phyloP scores from a whole-genome alignment of 208 protist genomes.

The Leishmania mexicana region DNA sequence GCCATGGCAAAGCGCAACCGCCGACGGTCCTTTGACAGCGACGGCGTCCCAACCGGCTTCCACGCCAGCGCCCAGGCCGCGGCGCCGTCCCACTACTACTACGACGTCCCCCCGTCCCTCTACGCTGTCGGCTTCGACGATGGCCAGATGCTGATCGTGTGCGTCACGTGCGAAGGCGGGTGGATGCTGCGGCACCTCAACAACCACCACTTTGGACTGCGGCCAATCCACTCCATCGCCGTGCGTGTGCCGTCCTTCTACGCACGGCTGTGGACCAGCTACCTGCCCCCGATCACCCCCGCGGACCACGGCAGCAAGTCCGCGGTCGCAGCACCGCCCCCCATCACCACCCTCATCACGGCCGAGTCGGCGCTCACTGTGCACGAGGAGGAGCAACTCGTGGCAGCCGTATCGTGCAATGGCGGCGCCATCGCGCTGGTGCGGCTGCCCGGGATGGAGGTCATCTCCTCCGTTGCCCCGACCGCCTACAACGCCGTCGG shows the following conservation, averaged over 20 bases:
- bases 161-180: slow-evolving; percentile 55
- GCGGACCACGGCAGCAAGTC: background rate
- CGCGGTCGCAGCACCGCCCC: background rate
- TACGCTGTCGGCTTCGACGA: slow-evolving; percentile 84
- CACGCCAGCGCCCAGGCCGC: background rate
- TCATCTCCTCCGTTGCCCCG: slow-evolving; percentile 42
- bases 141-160: slow-evolving; percentile 72
- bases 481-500: slow-evolving; percentile 76
- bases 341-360: slow-evolving; percentile 35
- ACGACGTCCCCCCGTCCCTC: slow-evolving; percentile 52
- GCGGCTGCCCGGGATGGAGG: slow-evolving; percentile 54
- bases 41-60: slow-evolving; percentile 18
- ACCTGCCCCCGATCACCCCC: slow-evolving; percentile 20
- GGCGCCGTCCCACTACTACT: slow-evolving; percentile 35
- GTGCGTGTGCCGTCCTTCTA: slow-evolving; percentile 67
- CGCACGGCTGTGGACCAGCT: slow-evolving; percentile 59
- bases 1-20: slow-evolving; percentile 44
- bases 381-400: slow-evolving; percentile 53
- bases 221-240: slow-evolving; percentile 57
- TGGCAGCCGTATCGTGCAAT: slow-evolving; percentile 70
- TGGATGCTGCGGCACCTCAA: slow-evolving; percentile 65
- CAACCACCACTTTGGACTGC: slow-evolving; percentile 43
- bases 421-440: slow-evolving; percentile 65
- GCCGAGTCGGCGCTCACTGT: slow-evolving; percentile 44
- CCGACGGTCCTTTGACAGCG: slow-evolving; percentile 6